Percentiles rank a stretch among this genome's conserved stretches.
phyloP scores from a whole-genome alignment of 208 protist genomes.

The Strigomonas culicis region DNA sequence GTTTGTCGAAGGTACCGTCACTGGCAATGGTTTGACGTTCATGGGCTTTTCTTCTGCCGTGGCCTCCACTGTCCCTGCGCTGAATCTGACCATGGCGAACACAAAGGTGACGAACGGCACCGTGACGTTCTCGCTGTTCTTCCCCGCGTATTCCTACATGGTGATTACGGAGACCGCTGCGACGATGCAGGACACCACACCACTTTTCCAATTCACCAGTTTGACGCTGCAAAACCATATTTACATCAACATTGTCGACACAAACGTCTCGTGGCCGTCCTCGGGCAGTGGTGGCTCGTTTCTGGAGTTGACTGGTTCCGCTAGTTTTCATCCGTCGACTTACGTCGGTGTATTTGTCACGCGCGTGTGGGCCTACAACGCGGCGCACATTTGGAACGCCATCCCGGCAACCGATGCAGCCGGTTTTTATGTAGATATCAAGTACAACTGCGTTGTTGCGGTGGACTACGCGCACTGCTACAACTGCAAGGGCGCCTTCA shows the following conservation, averaged over 20 bases:
- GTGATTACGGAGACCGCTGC: not conserved
- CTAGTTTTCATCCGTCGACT: not conserved
- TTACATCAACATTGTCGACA: not conserved
- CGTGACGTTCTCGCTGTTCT: not conserved
- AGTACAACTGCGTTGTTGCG: not conserved
- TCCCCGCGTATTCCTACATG: not conserved
- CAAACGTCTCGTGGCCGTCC: not conserved
- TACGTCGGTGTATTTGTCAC: no score
- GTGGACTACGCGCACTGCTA: not conserved
- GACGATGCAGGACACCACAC: conserved; percentile 1
- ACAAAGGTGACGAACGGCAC: not conserved
- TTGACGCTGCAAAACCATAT: not conserved
- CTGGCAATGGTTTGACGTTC: no score
- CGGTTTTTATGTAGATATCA: not conserved
- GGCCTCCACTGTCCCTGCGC: no score
- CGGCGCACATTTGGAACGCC: not conserved
- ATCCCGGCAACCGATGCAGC: not conserved
- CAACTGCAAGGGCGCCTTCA: conserved; percentile 3
- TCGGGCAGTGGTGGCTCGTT: not conserved
- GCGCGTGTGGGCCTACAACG: no score
- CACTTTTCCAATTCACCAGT: not conserved
- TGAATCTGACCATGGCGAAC: not conserved
- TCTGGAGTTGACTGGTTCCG: not conserved
- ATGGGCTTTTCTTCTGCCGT: no score
- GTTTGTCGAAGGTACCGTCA: no score